These are phyloP conservation scores for Ophiostoma tasmaniense DNA, from an alignment of 2,329 filamentous ascomycete genomes.

Conservation along the genomic window DNA sequence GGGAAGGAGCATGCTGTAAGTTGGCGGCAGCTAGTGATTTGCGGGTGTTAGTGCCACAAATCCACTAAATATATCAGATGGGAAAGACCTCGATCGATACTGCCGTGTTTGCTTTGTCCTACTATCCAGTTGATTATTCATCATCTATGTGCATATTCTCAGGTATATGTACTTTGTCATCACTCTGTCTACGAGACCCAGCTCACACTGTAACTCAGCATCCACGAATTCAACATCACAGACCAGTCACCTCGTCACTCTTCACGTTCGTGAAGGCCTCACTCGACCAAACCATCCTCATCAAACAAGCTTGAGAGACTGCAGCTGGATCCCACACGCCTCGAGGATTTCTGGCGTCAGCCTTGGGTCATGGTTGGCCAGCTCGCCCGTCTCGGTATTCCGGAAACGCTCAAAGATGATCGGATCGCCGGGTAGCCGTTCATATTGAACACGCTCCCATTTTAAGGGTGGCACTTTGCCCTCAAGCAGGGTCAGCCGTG, in stretches of 20 bases:
- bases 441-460: not conserved
- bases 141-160: not conserved
- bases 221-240: not conserved
- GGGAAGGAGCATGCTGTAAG: not conserved
- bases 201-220: too few relatives aligned
- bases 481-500: not conserved
- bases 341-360: conserved; percentile 5
- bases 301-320: not conserved
- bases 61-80: not conserved
- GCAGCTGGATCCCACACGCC: not conserved
- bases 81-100: not conserved
- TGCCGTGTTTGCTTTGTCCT: not conserved
- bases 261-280: not conserved
- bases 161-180: too few relatives aligned
- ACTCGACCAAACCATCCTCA: not conserved
- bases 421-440: conserved; percentile 5
- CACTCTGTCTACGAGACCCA: too few relatives aligned
- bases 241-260: not conserved
- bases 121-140: not conserved
- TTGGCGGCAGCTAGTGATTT: not conserved
- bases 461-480: not conserved
- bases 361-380: conserved; percentile 8
- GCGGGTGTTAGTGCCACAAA: not conserved
- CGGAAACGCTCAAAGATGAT: conserved; percentile 4
- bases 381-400: conserved; percentile 10